Base-by-base conservation (phyloP, 768 basidiomycete species). In the Mycena alexandri region DNA sequence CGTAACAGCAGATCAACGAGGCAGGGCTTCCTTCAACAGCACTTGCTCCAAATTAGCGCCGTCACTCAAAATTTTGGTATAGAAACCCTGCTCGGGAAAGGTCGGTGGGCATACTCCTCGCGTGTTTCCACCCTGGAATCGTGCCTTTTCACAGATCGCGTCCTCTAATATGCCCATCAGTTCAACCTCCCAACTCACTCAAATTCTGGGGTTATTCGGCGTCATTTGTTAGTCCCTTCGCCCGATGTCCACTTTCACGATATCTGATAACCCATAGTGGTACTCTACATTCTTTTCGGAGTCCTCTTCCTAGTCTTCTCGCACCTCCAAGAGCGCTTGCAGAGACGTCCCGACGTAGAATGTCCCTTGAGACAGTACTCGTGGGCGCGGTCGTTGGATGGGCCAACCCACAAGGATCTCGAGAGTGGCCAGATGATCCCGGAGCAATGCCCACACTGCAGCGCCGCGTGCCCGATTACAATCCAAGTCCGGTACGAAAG, bases 281-380 rank as follows among this genome's bases (percentile, higher is more conserved):
- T 71, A 19, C 69, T 71, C 33, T 71, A 71, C 65, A 67, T 71
- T 51, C 61, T 71, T 44, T 71, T 71, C 19, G 65, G 46, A 19
- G 29, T 71, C 21, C 62, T 71, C 12, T 71, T 67, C 33, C 33
- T 71, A 3, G 65, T 71, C 12, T 51, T 71, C 46, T 71, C 69
- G 21, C 62, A 63, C 54, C 65, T 71, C 2, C 69, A 67, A 61
- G 69, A 71, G 13, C 50, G 69, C 12, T 54, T 71, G 24, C 69
- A 62, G 16, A 44, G 65, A 29, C n/a, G 57, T 19, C 61, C 69
- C 16, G 65, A 62, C 22, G 16, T 17, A 21, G 55, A 52, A 50
- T 55, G 43, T 43, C 52, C 55, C 5, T 13, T 54, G 61, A 38
- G 69, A 51, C 54, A 52, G 4, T 48, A 58, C 33, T 19, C 58